These are phyloP conservation scores for Eucommia ulmoides DNA, from an alignment of 257 asterid genomes.

Conservation along the genomic window DNA sequence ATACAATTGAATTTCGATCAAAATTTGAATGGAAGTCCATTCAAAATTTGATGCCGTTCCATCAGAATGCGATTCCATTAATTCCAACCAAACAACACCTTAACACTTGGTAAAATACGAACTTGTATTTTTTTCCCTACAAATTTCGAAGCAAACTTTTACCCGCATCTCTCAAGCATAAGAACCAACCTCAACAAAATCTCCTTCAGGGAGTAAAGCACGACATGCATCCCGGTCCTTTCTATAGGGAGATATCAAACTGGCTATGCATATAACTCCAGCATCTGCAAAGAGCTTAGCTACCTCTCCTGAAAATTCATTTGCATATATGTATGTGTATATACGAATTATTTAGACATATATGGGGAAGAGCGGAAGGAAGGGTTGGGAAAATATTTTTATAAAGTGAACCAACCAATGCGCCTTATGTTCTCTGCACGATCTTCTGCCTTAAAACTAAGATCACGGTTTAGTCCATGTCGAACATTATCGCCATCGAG, in stretches of 20 bases:
- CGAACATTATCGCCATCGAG: conserved; percentile 99
- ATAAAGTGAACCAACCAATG: conserved; percentile 48
- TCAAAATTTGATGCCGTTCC: no score
- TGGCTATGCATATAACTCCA: conserved; percentile 92
- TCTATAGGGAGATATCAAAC: conserved; percentile 93
- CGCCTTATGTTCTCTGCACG: conserved; percentile 93
- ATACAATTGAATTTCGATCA: no score
- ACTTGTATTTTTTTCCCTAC: no score
- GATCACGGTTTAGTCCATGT: conserved; percentile 85
- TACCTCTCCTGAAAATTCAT: conserved; percentile 75
- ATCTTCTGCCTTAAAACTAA: conserved; percentile 84
- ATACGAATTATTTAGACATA: no score
- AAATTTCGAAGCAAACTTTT: not conserved
- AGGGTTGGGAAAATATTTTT: no score
- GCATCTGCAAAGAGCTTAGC: conserved; percentile 96
- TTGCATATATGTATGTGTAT: no score
- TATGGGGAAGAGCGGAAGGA: no score
- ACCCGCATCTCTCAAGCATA: not conserved
- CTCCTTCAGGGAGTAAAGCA: conserved; percentile 67
- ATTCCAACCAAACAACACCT: no score
- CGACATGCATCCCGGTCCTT: conserved; percentile 94
- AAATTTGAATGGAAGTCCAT: no score
- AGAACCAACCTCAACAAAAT: conserved; percentile 70
- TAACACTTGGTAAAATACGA: no score
- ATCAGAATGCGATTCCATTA: no score